Evolutionary conservation across 352 stramenopile genomes (phyloP).

Genomic region (Pythium pyrilobum): DNA sequence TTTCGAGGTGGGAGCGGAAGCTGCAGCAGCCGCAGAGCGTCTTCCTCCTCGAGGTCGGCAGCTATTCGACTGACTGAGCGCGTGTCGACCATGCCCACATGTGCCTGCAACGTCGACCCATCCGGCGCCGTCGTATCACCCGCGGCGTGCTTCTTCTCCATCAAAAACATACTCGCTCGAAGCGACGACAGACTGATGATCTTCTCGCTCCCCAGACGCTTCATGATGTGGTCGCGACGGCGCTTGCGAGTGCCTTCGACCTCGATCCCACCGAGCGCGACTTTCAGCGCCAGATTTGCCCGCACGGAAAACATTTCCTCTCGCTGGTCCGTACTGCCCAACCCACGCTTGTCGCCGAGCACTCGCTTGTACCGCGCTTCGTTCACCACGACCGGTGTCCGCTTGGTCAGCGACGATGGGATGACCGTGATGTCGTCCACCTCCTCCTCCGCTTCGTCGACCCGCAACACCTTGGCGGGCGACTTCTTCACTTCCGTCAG

Average conservation of each 20-base stretch:
- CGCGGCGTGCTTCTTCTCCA: constrained; percentile 41
- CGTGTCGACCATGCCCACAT: constrained; percentile 61
- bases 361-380: constrained; percentile 16
- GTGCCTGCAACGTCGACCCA: constrained; percentile 1
- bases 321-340: constrained; percentile 8
- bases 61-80: constrained; percentile 69
- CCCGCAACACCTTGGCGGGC: not conserved
- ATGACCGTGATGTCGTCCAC: constrained; percentile 19
- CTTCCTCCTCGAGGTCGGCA: constrained; percentile 48
- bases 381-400: not conserved
- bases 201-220: constrained; percentile 55
- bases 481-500: constrained; percentile 3
- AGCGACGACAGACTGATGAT: constrained; percentile 77
- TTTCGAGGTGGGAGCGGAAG: constrained; percentile 63
- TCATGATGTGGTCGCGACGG: constrained; percentile 57
- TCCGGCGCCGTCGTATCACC: constrained; percentile 3
- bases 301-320: constrained; percentile 34
- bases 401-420: not conserved
- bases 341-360: constrained; percentile 13
- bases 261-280: constrained; percentile 45
- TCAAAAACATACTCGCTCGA: constrained; percentile 67
- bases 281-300: constrained; percentile 51
- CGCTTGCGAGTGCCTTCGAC: constrained; percentile 54
- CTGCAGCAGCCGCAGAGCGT: constrained; percentile 47
- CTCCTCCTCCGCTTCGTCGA: constrained; percentile 1